phyloP scores from a whole-genome alignment of 192 early-diverging fungal species.

The Oehlia diaphana region DNA sequence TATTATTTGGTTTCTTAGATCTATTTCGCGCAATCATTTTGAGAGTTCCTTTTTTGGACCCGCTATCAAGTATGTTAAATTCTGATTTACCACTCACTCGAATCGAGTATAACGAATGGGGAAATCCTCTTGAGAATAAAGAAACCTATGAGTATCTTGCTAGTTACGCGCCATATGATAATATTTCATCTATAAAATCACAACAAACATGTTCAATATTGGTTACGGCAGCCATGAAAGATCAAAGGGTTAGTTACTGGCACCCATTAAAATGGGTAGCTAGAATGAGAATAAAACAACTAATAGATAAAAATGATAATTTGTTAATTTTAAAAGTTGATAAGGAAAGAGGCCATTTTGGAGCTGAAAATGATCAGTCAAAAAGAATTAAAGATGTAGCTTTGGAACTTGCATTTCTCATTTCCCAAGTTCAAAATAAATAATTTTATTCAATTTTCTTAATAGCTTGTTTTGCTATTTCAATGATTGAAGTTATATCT shows the following conservation, averaged over 20 bases:
- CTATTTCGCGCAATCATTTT: constrained; percentile 74
- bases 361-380: constrained; percentile 47
- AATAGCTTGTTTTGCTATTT: background rate
- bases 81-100: constrained; percentile 69
- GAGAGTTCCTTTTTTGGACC: constrained; percentile 84
- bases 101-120: constrained; percentile 79
- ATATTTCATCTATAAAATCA: constrained; percentile 37
- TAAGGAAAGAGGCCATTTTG: constrained; percentile 55
- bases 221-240: constrained; percentile 75
- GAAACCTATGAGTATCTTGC: constrained; percentile 57
- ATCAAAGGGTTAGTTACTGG: constrained; percentile 78
- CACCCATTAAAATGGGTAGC: constrained; percentile 91
- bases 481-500: background rate
- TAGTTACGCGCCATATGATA: constrained; percentile 73
- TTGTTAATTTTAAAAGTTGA: constrained; percentile 47
- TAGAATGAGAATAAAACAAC: constrained; percentile 47
- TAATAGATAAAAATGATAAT: constrained; percentile 31
- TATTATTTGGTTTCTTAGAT: constrained; percentile 42
- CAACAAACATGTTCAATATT: constrained; percentile 51
- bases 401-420: constrained; percentile 53
- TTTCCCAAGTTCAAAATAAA: constrained; percentile 44
- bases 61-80: constrained; percentile 81
- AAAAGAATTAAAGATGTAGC: constrained; percentile 51
- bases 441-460: background rate
- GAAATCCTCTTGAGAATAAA: constrained; percentile 57